phyloP scores from a whole-genome alignment of 495 filamentous ascomycete genomes.

The Penicillium steckii region DNA sequence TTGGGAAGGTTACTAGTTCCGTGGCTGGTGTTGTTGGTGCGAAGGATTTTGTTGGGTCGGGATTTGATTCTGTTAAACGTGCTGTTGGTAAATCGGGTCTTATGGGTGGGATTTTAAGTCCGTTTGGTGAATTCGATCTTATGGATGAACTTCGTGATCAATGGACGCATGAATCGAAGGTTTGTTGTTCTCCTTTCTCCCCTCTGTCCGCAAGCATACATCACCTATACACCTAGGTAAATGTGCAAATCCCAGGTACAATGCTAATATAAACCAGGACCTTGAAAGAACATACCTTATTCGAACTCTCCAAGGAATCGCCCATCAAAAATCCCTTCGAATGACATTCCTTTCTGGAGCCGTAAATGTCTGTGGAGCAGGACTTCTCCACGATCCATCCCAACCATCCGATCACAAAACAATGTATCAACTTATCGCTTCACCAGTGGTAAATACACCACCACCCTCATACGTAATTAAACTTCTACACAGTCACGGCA shows the following conservation, averaged over 20 bases:
- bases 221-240: too few species aligned
- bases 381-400: slow-evolving; percentile 89
- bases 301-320: slow-evolving; percentile 89
- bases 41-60: slow-evolving; percentile 84
- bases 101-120: slow-evolving; percentile 91
- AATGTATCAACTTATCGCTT: slow-evolving; percentile 97
- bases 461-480: slow-evolving; percentile 82
- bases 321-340: slow-evolving; percentile 86
- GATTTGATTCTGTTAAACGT: slow-evolving; percentile 92
- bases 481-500: slow-evolving; percentile 82
- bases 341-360: slow-evolving; percentile 96
- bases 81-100: slow-evolving; percentile 92
- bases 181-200: slow-evolving; percentile 22
- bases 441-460: slow-evolving; percentile 86
- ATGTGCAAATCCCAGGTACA: too few species aligned
- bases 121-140: slow-evolving; percentile 96
- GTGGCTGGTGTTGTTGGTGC: slow-evolving; percentile 94
- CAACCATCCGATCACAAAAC: slow-evolving; percentile 95
- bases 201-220: background rate
- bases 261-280: slow-evolving; percentile 49
- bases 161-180: slow-evolving; percentile 97
- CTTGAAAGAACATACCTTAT: slow-evolving; percentile 96
- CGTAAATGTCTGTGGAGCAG: slow-evolving; percentile 89
- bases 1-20: slow-evolving; percentile 90
- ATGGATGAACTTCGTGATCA: slow-evolving; percentile 91